A percentile compares a stretch with the other conserved stretches of the same genome.
Evolutionary conservation across 805 yeast genomes (phyloP).

Genomic region (Saturnispora dispora): DNA sequence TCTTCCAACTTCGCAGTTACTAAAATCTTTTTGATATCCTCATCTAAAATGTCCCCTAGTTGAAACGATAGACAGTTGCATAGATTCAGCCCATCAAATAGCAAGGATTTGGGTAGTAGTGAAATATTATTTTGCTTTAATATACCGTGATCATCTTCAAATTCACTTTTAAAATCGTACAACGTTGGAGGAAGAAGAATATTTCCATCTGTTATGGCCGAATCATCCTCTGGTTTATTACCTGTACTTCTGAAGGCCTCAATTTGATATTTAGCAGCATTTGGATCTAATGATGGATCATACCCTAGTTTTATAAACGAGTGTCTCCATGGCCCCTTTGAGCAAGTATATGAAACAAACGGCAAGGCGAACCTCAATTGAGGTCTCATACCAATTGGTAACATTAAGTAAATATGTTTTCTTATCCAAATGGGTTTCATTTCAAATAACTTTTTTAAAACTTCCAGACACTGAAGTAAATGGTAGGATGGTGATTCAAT

Average conservation of each 20-base stretch:
- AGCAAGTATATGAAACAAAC: constrained; percentile 68
- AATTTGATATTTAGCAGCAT: constrained; percentile 63
- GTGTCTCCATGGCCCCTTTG: constrained; percentile 93
- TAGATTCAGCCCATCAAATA: constrained; percentile 62
- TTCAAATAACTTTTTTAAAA: constrained; percentile 44
- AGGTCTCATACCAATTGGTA: constrained; percentile 37
- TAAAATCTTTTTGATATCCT: constrained; percentile 43
- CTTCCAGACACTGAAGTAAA: constrained; percentile 36
- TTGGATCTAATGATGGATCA: constrained; percentile 54
- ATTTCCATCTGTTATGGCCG: constrained; percentile 12
- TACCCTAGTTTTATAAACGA: constrained; percentile 71
- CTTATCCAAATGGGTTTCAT: constrained; percentile 81
- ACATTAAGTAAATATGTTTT: constrained; percentile 51
- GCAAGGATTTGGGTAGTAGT: constrained; percentile 37
- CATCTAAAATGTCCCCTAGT: constrained; percentile 68
- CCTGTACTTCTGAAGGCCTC: constrained; percentile 61
- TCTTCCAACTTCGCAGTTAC: constrained; percentile 30
- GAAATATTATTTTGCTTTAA: constrained; percentile 16
- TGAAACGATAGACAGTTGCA: constrained; percentile 70
- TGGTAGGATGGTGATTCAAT: constrained; percentile 24
- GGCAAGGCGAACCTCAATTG: constrained; percentile 72
- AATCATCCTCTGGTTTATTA: constrained; percentile 6
- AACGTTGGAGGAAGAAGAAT: constrained; percentile 21
- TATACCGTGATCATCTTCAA: constrained; percentile 18
- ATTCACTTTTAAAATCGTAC: constrained; percentile 14